Base-by-base conservation (phyloP, 2,329 filamentous ascomycete species). In the Exophiala aquamarina region DNA sequence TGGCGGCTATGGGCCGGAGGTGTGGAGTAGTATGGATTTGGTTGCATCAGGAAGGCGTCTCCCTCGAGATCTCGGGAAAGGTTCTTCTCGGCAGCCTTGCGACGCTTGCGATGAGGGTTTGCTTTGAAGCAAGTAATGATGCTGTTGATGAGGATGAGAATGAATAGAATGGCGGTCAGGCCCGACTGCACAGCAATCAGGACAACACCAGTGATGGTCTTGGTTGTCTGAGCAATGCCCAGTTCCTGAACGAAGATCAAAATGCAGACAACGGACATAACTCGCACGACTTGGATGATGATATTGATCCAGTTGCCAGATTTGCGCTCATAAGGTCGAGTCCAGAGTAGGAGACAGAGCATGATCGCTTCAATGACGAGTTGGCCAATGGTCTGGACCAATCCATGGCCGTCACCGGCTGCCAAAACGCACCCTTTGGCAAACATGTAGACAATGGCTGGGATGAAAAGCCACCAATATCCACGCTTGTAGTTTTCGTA, bases 391-490 rank as follows among this genome's bases (percentile, higher is more conserved):
- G 86, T 85, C 71, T 98, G 93, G 4, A 79, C 71, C 67, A 95
- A 79, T 39, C 91, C 93, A 63, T 95, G 83, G 10, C 90, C 90
- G 62, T 96, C 86, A 34, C 82, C 89, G 21, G 82, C 87, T 11
- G 92, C 92, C 56, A 97, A 84, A 48, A 92, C 82, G 52, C 83
- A 86, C 44, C 92, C 91, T 72, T 93, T 93, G 64, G 83, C 84
- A 63, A 96, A 90, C 75, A 91, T 87, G 75, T 97, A 97, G 55
- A 90, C 52, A 62, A 97, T 95, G 52, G 80, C 76, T 0, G 93
- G 93, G 11, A 97, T 78, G 64, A 98, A 97, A 18, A 96, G 71
- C 92, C 92, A 97, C 93, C 93, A 98, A 74, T 92, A 95, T 59
- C 84, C 82, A 69, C 87, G 89, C 73, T 89, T 90, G 77, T 95